Conservation (phyloP, 2,329 filamentous ascomycete genomes). For the Colletotrichum sp. region DNA sequence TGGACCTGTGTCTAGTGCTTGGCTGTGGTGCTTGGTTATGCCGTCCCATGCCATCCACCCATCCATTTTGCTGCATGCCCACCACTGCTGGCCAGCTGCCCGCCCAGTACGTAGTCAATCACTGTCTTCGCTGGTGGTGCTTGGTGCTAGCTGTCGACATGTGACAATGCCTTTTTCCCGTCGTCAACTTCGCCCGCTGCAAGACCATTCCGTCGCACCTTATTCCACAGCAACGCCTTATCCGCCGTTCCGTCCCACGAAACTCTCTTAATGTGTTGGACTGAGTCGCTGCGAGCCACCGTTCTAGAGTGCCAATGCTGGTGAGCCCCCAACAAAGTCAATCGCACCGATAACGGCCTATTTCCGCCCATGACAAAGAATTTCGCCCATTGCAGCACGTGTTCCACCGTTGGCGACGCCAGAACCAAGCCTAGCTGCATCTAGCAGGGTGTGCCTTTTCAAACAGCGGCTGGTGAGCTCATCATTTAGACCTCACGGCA, state of each 20-base stretch:
- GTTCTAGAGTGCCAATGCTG: background rate
- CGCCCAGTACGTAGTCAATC: background rate
- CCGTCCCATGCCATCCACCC: background rate
- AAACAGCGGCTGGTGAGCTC: background rate
- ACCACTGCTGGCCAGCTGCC: background rate
- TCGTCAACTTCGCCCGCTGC: background rate
- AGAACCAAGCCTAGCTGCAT: background rate
- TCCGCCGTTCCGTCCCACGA: background rate
- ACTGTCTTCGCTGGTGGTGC: background rate
- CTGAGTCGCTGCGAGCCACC: background rate
- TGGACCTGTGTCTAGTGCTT: background rate
- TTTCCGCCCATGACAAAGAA: conserved; percentile 1
- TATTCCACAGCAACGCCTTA: background rate
- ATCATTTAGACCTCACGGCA: background rate
- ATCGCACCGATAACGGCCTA: background rate
- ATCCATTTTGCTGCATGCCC: background rate
- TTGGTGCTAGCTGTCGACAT: conserved; percentile 16
- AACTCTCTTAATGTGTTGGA: background rate
- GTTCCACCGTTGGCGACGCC: background rate
- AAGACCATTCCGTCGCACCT: background rate
- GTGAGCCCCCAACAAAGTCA: conserved; percentile 8
- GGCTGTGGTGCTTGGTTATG: conserved; percentile 5
- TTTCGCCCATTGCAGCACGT: background rate
- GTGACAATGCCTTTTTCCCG: conserved; percentile 11
- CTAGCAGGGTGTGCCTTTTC: background rate